phyloP scores from a whole-genome alignment of 768 basidiomycete species.

The Pleurotus salmoneostramineus region DNA sequence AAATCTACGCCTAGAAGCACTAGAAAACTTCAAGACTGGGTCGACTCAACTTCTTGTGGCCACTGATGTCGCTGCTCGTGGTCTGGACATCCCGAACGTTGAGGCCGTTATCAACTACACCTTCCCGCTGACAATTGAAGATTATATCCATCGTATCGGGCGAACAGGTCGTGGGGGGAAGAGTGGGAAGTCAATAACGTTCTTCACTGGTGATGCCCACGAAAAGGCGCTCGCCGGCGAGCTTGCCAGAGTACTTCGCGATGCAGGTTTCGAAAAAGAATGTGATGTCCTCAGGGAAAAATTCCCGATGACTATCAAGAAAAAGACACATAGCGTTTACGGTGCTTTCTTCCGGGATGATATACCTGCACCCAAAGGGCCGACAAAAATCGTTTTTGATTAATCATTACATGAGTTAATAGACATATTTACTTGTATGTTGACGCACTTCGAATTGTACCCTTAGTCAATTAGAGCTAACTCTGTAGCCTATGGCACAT shows the following conservation, averaged over 20 bases:
- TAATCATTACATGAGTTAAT: not conserved
- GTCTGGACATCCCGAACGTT: constrained; percentile 96
- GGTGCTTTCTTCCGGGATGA: constrained; percentile 82
- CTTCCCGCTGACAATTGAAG: constrained; percentile 95
- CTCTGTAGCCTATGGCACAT: too few relatives aligned
- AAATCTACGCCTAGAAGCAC: constrained; percentile 73
- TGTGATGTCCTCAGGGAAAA: constrained; percentile 65
- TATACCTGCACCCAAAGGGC: constrained; percentile 51
- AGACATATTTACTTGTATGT: constrained; percentile 3
- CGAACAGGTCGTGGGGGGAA: constrained; percentile 91
- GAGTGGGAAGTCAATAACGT: constrained; percentile 89
- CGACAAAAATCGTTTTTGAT: constrained; percentile 77
- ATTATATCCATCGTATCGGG: constrained; percentile 88
- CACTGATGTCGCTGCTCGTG: constrained; percentile 96
- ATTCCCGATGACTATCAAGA: constrained; percentile 97
- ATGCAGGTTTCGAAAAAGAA: constrained; percentile 68
- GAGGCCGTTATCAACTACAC: constrained; percentile 94
- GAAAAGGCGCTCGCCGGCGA: constrained; percentile 89
- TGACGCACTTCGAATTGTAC: not conserved
- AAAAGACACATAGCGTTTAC: constrained; percentile 87
- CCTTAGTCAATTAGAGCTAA: not conserved
- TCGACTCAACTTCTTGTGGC: constrained; percentile 83
- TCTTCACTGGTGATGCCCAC: constrained; percentile 90
- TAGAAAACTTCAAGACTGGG: constrained; percentile 85
- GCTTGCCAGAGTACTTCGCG: constrained; percentile 84